Evolutionary conservation across 1,284 basidiomycete species (phyloP).

Genomic region (Sporisorium exsertum): DNA sequence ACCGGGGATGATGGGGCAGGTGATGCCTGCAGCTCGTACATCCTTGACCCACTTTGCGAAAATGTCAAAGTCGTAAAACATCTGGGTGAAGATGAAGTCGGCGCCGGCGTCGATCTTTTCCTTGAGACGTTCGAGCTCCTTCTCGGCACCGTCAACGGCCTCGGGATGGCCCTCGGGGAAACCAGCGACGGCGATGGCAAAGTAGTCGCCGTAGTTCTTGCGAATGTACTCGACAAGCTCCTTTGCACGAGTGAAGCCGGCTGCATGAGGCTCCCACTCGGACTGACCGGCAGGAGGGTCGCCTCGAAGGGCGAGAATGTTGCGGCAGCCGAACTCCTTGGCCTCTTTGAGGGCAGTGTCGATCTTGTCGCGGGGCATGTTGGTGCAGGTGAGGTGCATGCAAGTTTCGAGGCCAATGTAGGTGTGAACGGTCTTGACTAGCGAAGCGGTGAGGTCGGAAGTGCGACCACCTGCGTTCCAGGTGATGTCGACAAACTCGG

Average conservation of each 20-base stretch:
- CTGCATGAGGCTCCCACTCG: constrained; percentile 72
- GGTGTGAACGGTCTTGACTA: constrained; percentile 83
- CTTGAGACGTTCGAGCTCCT: constrained; percentile 86
- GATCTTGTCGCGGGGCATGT: constrained; percentile 89
- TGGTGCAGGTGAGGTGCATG: constrained; percentile 69
- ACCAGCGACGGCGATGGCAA: constrained; percentile 67
- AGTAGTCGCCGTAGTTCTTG: constrained; percentile 66
- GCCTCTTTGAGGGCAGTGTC: constrained; percentile 92
- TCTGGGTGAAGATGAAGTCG: constrained; percentile 92
- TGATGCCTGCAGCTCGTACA: constrained; percentile 75
- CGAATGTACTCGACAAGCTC: constrained; percentile 68
- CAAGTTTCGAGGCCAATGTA: constrained; percentile 69
- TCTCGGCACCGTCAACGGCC: constrained; percentile 69
- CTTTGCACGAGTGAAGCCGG: constrained; percentile 64
- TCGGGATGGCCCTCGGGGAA: constrained; percentile 76
- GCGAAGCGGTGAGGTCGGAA: constrained; percentile 73
- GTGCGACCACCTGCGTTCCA: constrained; percentile 98
- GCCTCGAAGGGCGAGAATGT: constrained; percentile 93
- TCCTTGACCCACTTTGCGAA: constrained; percentile 87
- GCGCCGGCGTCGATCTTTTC: constrained; percentile 88
- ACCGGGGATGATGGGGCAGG: constrained; percentile 91
- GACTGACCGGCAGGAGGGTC: constrained; percentile 47
- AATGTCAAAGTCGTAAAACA: constrained; percentile 90
- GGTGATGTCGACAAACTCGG: constrained; percentile 98
- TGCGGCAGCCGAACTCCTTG: constrained; percentile 89